Conservation (phyloP, 2,329 filamentous ascomycete genomes). For the Septoria petroselini region DNA sequence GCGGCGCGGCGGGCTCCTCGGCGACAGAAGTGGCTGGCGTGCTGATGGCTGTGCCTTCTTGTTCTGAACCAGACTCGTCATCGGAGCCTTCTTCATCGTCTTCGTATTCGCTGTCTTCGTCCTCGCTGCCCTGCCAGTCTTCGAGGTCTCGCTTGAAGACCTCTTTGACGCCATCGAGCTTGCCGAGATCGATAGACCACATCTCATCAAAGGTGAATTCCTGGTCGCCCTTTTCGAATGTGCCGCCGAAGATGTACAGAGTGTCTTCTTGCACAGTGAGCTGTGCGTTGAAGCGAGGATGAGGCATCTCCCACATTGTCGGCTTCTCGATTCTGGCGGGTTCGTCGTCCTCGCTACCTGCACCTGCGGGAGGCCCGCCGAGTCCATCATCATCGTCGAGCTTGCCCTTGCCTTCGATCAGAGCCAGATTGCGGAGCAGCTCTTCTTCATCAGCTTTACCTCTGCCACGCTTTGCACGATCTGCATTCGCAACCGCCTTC, state of each 20-base stretch:
- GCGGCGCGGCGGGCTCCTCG: constrained; percentile 22
- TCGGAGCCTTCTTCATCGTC: constrained; percentile 59
- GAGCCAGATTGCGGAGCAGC: constrained; percentile 78
- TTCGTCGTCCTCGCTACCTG: constrained; percentile 53
- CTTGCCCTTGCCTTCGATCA: constrained; percentile 71
- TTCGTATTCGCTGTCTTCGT: constrained; percentile 51
- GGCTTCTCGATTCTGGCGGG: constrained; percentile 53
- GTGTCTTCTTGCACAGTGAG: constrained; percentile 88
- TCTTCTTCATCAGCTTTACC: constrained; percentile 91
- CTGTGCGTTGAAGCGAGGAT: constrained; percentile 86
- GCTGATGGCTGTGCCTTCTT: constrained; percentile 43
- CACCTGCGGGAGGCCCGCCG: constrained; percentile 23
- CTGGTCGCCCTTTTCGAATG: constrained; percentile 88
- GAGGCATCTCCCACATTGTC: constrained; percentile 76
- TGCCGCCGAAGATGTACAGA: constrained; percentile 91
- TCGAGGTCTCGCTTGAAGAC: constrained; percentile 81
- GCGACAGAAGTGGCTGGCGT: constrained; percentile 30
- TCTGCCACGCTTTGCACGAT: constrained; percentile 64
- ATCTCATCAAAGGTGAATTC: constrained; percentile 96
- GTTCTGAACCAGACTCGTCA: constrained; percentile 33
- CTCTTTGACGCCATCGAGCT: constrained; percentile 89
- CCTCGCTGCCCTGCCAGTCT: constrained; percentile 67
- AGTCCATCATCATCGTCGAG: constrained; percentile 50
- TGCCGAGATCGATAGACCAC: constrained; percentile 89
- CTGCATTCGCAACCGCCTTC: constrained; percentile 48